A percentile compares a stretch with the other conserved stretches of the same genome.
These are phyloP conservation scores for Entomortierella beljakovae DNA, from an alignment of 192 early-diverging fungal genomes.

Conservation along the genomic window DNA sequence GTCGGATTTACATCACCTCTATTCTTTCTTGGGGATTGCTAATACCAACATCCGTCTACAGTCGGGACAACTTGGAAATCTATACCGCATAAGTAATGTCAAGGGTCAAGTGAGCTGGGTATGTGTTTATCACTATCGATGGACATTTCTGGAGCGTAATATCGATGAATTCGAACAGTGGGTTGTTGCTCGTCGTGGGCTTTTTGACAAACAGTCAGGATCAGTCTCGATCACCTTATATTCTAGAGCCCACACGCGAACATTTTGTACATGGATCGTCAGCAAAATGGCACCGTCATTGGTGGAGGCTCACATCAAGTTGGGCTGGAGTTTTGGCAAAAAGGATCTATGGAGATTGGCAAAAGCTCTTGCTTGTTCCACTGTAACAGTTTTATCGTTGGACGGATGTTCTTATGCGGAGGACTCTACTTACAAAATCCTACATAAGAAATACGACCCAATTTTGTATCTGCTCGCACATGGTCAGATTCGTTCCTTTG, in stretches of 20 bases:
- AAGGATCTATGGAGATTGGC: conserved; percentile 44
- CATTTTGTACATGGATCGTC: conserved; percentile 49
- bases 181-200: conserved; percentile 39
- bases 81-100: conserved; percentile 42
- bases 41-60: conserved; percentile 7
- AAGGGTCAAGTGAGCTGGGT: conserved; percentile 45
- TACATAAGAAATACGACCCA: conserved; percentile 51
- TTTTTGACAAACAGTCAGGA: conserved; percentile 48
- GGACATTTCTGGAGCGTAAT: conserved; percentile 51
- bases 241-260: conserved; percentile 31
- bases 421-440: conserved; percentile 23
- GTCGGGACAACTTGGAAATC: conserved; percentile 40
- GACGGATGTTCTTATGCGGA: conserved; percentile 29
- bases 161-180: conserved; percentile 50
- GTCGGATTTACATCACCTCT: conserved; percentile 38
- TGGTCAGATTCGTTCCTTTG: conserved; percentile 35
- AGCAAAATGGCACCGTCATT: conserved; percentile 50
- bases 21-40: conserved; percentile 37
- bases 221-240: conserved; percentile 33
- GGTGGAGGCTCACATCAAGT: conserved; percentile 45
- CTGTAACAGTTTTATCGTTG: conserved; percentile 41
- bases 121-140: conserved; percentile 47
- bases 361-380: conserved; percentile 28
- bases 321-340: conserved; percentile 46
- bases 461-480: conserved; percentile 35